Base-by-base conservation (phyloP, 2,329 filamentous ascomycete genomes). In the Colletotrichum tamarilloi region DNA sequence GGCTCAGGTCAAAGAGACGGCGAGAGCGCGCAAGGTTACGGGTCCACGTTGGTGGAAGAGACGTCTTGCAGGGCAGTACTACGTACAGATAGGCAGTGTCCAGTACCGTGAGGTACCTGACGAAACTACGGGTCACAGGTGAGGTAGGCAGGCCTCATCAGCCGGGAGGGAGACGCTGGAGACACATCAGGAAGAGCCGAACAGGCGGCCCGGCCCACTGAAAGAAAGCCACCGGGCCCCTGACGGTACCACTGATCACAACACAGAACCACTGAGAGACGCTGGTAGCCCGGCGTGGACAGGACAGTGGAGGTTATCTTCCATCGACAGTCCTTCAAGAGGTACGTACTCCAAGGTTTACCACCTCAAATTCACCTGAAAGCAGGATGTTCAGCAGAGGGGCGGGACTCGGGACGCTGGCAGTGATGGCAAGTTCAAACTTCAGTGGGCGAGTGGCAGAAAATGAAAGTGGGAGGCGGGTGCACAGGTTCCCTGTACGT, bases 181-280 rank as follows among this genome's bases (percentile, higher is more conserved):
- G 59, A 49, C 42, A 49, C 42, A 59, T 42, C 69, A 72, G 58
- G 69, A 69, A 53, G 66, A 68, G 66, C 53, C 19, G 69, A 72
- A 46, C 69, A 68, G 66, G 65, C 42, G 42, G 38, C n/a, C 11
- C 26, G 42, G 60, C 32, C 60, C 26, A 62, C 60, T 62, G 30
- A 52, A 52, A n/a, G 19, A 32, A 52, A 32, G 60, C 60, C 58
- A 62, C 58, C 32, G 46, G 58, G 38, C 35, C 58, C 35, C 35
- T 11, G 58, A 9, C 22, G 24, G 57, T 26, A 60, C 57, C 57
- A 38, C 56, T 9, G 32, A 24, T 14, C 6, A 24, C 53, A 14
- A 49, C 24, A 16, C 38, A 22, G 24, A n/a, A 49, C 11, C 9
- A 56, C 53, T 26, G 53, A 56, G 53, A 28, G 11, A 22, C 53